A percentile compares a stretch with the other conserved stretches of the same genome.
Evolutionary conservation across 176 grass and related monocot genomes (phyloP).

Genomic region (Puya raimondii): DNA sequence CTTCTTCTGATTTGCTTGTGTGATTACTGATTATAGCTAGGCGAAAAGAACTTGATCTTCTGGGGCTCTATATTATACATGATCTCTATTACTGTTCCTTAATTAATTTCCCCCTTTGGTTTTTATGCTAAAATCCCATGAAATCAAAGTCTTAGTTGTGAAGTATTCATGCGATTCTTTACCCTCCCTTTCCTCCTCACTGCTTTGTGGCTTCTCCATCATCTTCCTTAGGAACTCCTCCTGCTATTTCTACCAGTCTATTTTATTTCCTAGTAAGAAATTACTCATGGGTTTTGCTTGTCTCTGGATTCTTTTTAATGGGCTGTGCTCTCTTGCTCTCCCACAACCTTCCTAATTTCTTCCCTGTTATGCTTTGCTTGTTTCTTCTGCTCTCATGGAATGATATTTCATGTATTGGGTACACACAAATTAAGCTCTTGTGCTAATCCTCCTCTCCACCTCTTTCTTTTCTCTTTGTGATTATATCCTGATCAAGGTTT

Average conservation of each 20-base stretch:
- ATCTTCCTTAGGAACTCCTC: slow-evolving; percentile 35
- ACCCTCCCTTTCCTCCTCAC: background rate
- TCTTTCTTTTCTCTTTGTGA: slow-evolving; percentile 5
- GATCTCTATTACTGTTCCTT: background rate
- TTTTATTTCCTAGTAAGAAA: slow-evolving; percentile 14
- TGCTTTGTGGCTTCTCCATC: slow-evolving; percentile 40
- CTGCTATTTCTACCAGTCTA: slow-evolving; percentile 20
- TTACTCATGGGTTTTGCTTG: slow-evolving; percentile 32
- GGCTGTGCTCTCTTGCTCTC: background rate
- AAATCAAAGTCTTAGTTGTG: background rate
- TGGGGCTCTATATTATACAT: background rate
- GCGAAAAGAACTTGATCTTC: background rate
- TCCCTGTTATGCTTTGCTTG: background rate
- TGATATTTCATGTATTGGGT: slow-evolving; percentile 71
- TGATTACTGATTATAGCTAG: background rate
- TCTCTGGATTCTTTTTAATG: slow-evolving; percentile 23
- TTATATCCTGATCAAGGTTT: background rate
- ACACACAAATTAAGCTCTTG: background rate
- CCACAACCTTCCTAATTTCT: slow-evolving; percentile 11
- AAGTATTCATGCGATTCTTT: background rate
- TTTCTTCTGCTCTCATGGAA: slow-evolving; percentile 11
- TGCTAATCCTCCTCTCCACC: background rate
- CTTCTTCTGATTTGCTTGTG: background rate
- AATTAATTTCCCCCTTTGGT: background rate
- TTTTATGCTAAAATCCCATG: background rate